Evolutionary conservation across 768 basidiomycete genomes (phyloP).

Genomic region (Leccinum sublutescens): DNA sequence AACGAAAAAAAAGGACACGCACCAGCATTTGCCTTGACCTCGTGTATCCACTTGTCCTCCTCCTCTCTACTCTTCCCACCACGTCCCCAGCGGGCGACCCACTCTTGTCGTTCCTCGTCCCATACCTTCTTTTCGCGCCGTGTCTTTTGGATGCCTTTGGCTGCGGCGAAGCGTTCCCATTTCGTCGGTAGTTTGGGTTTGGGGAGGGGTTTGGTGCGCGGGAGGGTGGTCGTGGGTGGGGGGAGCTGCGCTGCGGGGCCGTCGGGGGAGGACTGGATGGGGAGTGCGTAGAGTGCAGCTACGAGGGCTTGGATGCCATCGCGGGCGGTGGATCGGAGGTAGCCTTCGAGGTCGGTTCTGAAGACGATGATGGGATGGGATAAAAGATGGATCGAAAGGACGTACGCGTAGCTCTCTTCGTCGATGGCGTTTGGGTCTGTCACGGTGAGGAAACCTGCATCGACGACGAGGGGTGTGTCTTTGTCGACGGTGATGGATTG

Average conservation of each 20-base stretch:
- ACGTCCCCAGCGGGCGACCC: conserved; percentile 89
- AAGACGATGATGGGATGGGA: not conserved
- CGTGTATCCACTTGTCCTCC: conserved; percentile 89
- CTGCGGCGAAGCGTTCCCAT: conserved; percentile 94
- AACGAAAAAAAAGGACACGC: conserved; percentile 26
- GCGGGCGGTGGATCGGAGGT: conserved; percentile 74
- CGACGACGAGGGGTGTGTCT: not conserved
- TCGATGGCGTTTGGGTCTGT: conserved; percentile 89
- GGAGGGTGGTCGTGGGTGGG: conserved; percentile 69
- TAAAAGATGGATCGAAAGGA: not conserved
- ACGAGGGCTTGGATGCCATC: conserved; percentile 83
- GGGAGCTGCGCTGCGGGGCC: conserved; percentile 87
- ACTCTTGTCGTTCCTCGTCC: conserved; percentile 94
- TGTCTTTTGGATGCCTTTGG: conserved; percentile 57
- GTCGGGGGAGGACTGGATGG: conserved; percentile 68
- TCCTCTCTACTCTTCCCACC: conserved; percentile 84
- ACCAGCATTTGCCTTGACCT: conserved; percentile 88
- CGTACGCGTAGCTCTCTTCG: conserved; percentile 77
- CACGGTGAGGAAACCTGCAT: conserved; percentile 67
- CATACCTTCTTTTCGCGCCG: conserved; percentile 72
- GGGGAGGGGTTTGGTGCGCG: conserved; percentile 89
- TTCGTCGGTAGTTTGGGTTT: conserved; percentile 92
- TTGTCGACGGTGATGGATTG: not conserved
- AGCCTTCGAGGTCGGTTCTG: conserved; percentile 80
- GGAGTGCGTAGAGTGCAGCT: conserved; percentile 77